Evolutionary conservation across 2,329 filamentous ascomycete genomes (phyloP).

Genomic region (Didymosphaeria variabile): DNA sequence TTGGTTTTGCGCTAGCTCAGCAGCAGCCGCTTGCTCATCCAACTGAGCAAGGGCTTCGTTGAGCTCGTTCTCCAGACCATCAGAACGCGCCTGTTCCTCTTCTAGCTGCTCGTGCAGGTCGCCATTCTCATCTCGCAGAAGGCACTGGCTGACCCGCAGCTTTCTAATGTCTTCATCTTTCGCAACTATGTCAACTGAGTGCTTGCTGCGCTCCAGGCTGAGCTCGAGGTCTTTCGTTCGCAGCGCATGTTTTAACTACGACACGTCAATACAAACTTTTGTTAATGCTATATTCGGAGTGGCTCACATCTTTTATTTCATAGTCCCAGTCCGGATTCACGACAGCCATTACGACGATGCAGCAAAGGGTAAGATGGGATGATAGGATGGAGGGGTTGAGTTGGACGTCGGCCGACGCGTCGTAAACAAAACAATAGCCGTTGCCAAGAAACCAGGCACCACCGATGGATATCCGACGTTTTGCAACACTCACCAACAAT

Average conservation of each 20-base stretch:
- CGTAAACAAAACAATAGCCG: conserved; percentile 43
- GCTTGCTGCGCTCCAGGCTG: conserved; percentile 71
- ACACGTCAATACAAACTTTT: background rate
- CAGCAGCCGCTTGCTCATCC: conserved; percentile 57
- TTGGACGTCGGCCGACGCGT: conserved; percentile 36
- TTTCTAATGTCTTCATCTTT: conserved; percentile 79
- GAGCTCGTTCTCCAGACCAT: conserved; percentile 61
- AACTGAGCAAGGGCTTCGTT: conserved; percentile 59
- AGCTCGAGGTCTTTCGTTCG: conserved; percentile 69
- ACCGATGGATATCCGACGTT: background rate
- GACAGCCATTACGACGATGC: conserved; percentile 34
- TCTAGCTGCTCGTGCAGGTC: conserved; percentile 70
- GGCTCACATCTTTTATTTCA: conserved; percentile 49
- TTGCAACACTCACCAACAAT: background rate
- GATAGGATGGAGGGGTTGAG: conserved; percentile 29
- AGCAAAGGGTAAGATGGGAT: conserved; percentile 21
- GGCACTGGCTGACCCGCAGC: conserved; percentile 69
- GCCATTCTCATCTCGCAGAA: conserved; percentile 78
- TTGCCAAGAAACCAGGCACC: conserved; percentile 22
- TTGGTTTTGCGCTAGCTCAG: conserved; percentile 59
- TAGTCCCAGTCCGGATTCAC: conserved; percentile 35
- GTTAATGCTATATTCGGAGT: conserved; percentile 12
- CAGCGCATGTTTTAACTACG: conserved; percentile 60
- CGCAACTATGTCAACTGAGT: conserved; percentile 72
- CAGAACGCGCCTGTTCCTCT: conserved; percentile 68